A percentile compares a stretch with the other conserved stretches of the same genome.
Conservation (phyloP, 2,329 filamentous ascomycete genomes). For the Hypoxylon sp. region DNA sequence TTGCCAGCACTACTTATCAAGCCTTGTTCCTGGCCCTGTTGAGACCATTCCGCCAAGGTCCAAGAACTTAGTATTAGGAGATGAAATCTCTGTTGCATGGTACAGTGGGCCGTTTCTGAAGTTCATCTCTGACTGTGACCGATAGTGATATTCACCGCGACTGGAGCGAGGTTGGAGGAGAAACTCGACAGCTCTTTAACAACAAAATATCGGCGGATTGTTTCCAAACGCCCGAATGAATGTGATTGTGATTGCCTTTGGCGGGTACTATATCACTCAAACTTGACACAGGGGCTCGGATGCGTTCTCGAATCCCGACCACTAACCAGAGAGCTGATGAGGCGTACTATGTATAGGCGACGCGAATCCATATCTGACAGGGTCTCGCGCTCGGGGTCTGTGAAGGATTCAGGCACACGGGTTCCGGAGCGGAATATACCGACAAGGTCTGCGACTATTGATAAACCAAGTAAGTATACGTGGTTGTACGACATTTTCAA, state of each 20-base stretch:
- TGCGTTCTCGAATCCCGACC: conserved; percentile 12
- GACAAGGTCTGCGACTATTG: conserved; percentile 16
- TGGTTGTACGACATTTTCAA: conserved; percentile 3
- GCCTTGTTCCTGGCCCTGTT: background rate
- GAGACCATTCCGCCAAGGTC: background rate
- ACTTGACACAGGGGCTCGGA: conserved; percentile 20
- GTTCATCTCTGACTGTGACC: background rate
- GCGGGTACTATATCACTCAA: conserved; percentile 13
- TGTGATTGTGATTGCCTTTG: conserved; percentile 2
- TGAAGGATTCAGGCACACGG: conserved; percentile 25
- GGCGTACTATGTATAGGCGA: conserved; percentile 7
- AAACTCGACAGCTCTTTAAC: background rate
- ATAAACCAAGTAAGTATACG: conserved; percentile 3
- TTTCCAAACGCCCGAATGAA: conserved; percentile 1
- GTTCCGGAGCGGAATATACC: conserved; percentile 21
- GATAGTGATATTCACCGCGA: background rate
- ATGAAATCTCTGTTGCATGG: background rate
- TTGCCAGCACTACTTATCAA: background rate
- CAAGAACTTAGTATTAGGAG: background rate
- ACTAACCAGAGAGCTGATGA: conserved; percentile 7
- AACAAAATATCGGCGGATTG: background rate
- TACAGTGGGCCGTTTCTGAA: background rate
- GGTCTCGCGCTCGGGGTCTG: conserved; percentile 33
- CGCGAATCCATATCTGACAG: conserved; percentile 24
- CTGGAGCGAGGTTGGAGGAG: conserved; percentile 11